Evolutionary conservation across 1,284 basidiomycete species (phyloP), one percentile per base, ranked within the genome.

Genomic region (Ceratobasidium sp.): DNA sequence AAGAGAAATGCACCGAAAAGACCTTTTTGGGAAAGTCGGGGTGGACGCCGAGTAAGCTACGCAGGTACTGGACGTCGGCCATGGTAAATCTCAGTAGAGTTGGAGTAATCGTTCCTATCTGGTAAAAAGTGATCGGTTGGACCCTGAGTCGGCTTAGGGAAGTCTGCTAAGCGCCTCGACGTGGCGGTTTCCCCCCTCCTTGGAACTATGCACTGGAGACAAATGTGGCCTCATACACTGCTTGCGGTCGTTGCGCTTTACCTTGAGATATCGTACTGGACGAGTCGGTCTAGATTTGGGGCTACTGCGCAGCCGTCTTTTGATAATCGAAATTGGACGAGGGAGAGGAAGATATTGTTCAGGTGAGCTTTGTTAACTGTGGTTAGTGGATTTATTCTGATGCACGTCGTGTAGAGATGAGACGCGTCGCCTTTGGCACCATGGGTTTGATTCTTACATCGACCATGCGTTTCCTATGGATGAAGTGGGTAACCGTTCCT

Each of bases 1-100:
- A 52, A n/a, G 51, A 25, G 51, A 52, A 8, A 22, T 62, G 29
- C 2, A 61, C 54, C 19, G 22, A 46, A 61, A 77, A 67, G 78
- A 94, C 95, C 89, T 95, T 92, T 87, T 95, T 93, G 43, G 95
- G 95, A 81, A 96, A 97, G 83, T 95, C 92, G 22, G 90, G 87
- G 84, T 96, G 90, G 22, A 88, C 86, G 65, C 86, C 90, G 76
- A 97, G 85, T 76, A 91, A 86, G 76, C 87, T 88, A 79, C 88
- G 90, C 80, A 97, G 85, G 82, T 89, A 89, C 56, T 91, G 90
- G 57, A 95, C 87, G 86, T 97, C 95, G 77, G 91, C 89, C 93
- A 94, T 95, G 80, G 79, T 81, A 49, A 77, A 78, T 68, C 59
- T 37, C 67, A 61, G 56, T 15, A 19, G 7, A 43, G 19, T 25